Evolutionary conservation across 1,284 basidiomycete genomes (phyloP), one percentile per base, ranked within the genome.

Genomic region (Sanghuangporus sanghuang): DNA sequence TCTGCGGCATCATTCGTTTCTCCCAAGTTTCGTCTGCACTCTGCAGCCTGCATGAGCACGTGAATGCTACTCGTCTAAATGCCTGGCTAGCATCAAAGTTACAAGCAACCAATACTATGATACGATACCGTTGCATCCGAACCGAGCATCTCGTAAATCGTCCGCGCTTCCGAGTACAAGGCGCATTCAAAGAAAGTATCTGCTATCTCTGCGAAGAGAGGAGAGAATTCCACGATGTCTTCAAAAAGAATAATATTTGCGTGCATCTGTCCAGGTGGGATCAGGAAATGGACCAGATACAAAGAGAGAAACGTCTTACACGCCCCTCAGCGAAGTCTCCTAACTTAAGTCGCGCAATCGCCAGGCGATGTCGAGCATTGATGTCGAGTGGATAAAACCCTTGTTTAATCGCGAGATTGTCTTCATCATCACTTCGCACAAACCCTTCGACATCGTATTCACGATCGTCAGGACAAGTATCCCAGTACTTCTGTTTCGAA

Each of bases 311-410:
- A 48, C 35, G 32, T 14, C 11, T 44, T 59, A 93, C 93, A 78
- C 89, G 87, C 5, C 92, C 95, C 72, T 96, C 94, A 1, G 89
- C 86, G 11, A 85, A 73, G 63, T 96, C 86, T 0, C 90, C 90
- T 73, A 93, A 81, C 72, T 88, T 90, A 39, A 98, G 85, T 59
- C 96, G 81, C 1, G 93, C 86, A 27, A 97, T 81, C 0, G 93
- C 95, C 1, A 99, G 77, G n/a, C 95, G 81, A 72, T 95, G 88
- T 55, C 96, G 79, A 2, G 96, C 83, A 67, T 93, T 92, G 4
- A 90, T 80, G 67, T 96, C 92, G 53, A 98, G 76, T 3, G 79
- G 78, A 71, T 86, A 88, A 54, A 79, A 81, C 12, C 85, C 87
- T 0, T 84, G 77, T 55, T 32, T 75, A 69, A 12, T 68, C 67